Conservation (phyloP, 2,329 filamentous ascomycete genomes). For the Sordariomycetes sp. region DNA sequence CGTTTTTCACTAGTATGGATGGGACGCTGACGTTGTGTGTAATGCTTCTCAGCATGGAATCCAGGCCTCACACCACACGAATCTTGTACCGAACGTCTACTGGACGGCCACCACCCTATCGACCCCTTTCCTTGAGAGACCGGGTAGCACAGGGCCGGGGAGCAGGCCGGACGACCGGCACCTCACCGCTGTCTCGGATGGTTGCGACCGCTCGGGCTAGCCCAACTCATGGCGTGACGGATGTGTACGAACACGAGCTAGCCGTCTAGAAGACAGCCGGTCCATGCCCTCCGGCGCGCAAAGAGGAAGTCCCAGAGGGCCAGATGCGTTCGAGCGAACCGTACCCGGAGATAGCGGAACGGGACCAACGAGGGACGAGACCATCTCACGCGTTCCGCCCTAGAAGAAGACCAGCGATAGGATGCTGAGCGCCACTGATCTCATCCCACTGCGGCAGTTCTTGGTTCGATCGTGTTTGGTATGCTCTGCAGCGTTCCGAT, state of each 20-base stretch:
- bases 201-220: neutral
- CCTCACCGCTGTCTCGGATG: neutral
- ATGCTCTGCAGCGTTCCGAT: no score
- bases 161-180: neutral
- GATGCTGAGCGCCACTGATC: no score
- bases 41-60: neutral
- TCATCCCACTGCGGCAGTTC: no score
- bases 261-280: neutral
- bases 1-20: no score
- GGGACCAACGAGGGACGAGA: neutral
- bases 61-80: neutral
- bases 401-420: no score
- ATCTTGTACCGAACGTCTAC: neutral
- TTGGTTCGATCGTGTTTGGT: no score
- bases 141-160: neutral
- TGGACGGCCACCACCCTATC: neutral
- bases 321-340: no score
- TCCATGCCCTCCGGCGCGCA: neutral
- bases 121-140: neutral
- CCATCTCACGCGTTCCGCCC: no score
- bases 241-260: neutral
- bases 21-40: no score
- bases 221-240: neutral
- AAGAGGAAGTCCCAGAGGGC: no score
- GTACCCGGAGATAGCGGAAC: no score